Conservation (phyloP, 108 stramenopile genomes). For the Nannochloropsis gaditana region DNA sequence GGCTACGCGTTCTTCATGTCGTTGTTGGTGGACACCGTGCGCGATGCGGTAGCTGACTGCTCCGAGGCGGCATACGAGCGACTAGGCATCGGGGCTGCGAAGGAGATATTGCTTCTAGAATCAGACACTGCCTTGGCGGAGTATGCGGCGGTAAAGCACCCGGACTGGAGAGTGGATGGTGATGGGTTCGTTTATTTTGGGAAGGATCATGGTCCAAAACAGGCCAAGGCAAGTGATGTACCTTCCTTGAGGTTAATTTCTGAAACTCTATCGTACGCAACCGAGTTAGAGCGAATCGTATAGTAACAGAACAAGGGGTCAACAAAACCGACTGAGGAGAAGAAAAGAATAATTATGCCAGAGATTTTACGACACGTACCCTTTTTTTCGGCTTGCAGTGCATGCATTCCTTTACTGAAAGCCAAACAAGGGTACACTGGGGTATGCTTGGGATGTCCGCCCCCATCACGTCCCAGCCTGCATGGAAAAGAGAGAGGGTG, state of each 20-base stretch:
- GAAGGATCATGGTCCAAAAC: constrained; percentile 29
- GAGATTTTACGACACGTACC: too few species aligned
- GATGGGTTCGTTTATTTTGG: constrained; percentile 39
- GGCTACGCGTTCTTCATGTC: constrained; percentile 50
- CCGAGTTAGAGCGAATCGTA: constrained; percentile 54
- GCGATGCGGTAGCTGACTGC: constrained; percentile 51
- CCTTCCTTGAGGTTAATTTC: constrained; percentile 48
- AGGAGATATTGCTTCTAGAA: constrained; percentile 47
- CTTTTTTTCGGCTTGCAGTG: too few species aligned
- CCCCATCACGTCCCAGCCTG: too few species aligned
- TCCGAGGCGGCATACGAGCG: constrained; percentile 48
- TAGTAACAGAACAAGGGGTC: constrained; percentile 2
- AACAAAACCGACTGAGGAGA: too few species aligned
- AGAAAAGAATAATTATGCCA: too few species aligned
- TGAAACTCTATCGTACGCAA: constrained; percentile 54
- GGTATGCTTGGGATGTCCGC: too few species aligned
- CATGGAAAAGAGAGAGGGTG: too few species aligned
- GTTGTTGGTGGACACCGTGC: constrained; percentile 46
- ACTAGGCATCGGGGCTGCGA: constrained; percentile 40
- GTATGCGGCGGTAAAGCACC: constrained; percentile 43
- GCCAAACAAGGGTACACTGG: too few species aligned
- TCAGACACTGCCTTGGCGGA: constrained; percentile 29
- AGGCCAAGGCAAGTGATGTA: constrained; percentile 45
- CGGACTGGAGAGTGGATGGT: constrained; percentile 43
- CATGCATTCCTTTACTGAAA: too few species aligned